Evolutionary conservation across 805 yeast genomes (phyloP).

Genomic region (Nakazawaea sp.): DNA sequence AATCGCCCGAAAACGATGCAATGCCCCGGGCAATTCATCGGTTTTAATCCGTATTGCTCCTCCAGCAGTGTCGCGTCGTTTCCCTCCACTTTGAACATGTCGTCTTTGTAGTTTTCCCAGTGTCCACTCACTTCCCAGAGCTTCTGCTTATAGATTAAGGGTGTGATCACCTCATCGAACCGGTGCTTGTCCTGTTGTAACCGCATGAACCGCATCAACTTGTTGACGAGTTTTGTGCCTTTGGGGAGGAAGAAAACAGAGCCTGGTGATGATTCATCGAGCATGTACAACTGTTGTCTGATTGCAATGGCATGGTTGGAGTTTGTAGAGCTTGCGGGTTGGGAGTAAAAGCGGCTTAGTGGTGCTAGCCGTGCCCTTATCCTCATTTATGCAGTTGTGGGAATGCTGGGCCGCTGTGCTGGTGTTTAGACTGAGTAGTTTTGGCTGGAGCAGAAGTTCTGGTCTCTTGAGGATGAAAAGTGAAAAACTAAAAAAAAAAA

Average conservation of each 20-base stretch:
- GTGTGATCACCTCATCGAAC: slow-evolving; percentile 89
- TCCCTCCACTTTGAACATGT: slow-evolving; percentile 85
- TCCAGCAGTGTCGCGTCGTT: slow-evolving; percentile 27
- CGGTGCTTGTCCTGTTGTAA: slow-evolving; percentile 75
- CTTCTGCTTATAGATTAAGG: slow-evolving; percentile 73
- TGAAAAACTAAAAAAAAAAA: too few relatives aligned
- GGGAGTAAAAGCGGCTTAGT: too few relatives aligned
- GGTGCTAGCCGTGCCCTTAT: too few relatives aligned
- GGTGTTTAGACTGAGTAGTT: too few relatives aligned
- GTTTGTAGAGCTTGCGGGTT: slow-evolving; percentile 21
- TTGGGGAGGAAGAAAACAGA: slow-evolving; percentile 88
- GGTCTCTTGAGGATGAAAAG: too few relatives aligned
- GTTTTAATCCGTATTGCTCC: slow-evolving; percentile 70
- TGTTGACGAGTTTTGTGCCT: slow-evolving; percentile 83
- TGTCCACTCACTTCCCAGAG: slow-evolving; percentile 93
- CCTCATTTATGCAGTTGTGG: too few relatives aligned
- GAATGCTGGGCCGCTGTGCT: too few relatives aligned
- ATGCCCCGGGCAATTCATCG: slow-evolving; percentile 96
- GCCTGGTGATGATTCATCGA: slow-evolving; percentile 84
- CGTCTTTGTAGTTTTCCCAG: slow-evolving; percentile 91
- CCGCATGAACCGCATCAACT: slow-evolving; percentile 75
- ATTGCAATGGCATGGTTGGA: slow-evolving; percentile 39
- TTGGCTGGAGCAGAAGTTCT: too few relatives aligned
- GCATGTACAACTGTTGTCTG: slow-evolving; percentile 69
- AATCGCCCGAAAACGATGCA: slow-evolving; percentile 73